These are phyloP conservation scores for Penicillium sp. DNA, from an alignment of 2,329 filamentous ascomycete genomes.

Conservation along the genomic window DNA sequence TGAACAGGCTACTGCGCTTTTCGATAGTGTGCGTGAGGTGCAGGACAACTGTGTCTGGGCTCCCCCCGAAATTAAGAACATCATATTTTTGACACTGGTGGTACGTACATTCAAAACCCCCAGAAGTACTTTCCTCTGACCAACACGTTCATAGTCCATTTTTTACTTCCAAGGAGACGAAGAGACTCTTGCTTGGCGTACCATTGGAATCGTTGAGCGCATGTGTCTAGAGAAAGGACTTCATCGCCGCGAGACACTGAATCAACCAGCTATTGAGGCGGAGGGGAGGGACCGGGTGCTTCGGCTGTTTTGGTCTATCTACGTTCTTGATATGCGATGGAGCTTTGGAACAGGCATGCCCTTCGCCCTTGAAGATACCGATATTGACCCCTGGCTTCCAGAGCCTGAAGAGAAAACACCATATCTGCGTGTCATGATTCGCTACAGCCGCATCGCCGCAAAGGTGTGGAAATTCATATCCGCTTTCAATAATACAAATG, in stretches of 20 bases:
- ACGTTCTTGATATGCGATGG: slow-evolving; percentile 84
- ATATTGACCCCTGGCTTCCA: slow-evolving; percentile 76
- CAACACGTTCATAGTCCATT: slow-evolving; percentile 52
- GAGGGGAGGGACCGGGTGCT: slow-evolving; percentile 67
- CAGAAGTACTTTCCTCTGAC: background rate
- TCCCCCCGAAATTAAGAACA: slow-evolving; percentile 58
- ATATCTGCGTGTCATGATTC: slow-evolving; percentile 83
- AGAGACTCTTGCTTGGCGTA: slow-evolving; percentile 80
- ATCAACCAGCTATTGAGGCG: slow-evolving; percentile 64
- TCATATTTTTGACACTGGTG: slow-evolving; percentile 58
- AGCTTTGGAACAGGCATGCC: slow-evolving; percentile 85
- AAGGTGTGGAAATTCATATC: slow-evolving; percentile 85
- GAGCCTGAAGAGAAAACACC: slow-evolving; percentile 65
- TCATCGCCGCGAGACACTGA: slow-evolving; percentile 73
- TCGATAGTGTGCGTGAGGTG: slow-evolving; percentile 71
- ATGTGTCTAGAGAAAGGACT: slow-evolving; percentile 78
- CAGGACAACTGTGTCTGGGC: slow-evolving; percentile 65
- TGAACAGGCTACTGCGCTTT: slow-evolving; percentile 69
- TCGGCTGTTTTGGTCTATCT: slow-evolving; percentile 82
- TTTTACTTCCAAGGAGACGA: slow-evolving; percentile 86
- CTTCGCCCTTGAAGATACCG: slow-evolving; percentile 77
- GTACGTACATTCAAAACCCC: slow-evolving; percentile 17
- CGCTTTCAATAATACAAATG: slow-evolving; percentile 63
- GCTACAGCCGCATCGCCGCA: slow-evolving; percentile 76
- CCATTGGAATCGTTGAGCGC: slow-evolving; percentile 81